Percentiles rank a stretch among this genome's conserved stretches.
phyloP scores from a whole-genome alignment of 108 stramenopile species.

The Nitzschia palea region DNA sequence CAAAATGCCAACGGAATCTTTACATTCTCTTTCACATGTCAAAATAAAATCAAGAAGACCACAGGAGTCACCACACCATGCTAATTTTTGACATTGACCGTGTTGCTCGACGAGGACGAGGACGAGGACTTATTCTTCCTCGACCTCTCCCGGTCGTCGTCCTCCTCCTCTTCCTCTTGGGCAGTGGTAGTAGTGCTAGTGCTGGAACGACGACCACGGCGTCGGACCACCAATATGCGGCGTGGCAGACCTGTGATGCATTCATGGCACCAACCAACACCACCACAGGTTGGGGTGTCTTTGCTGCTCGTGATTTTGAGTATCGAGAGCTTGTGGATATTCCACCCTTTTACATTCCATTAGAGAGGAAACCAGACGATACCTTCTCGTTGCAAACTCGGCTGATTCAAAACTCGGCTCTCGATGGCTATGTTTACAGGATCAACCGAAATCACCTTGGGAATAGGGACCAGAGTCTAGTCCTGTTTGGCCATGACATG shows the following conservation, averaged over 20 bases:
- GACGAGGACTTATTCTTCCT: no score
- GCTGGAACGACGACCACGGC: no score
- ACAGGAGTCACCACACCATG: no score
- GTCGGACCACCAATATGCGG: no score
- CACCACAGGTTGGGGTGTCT: slow-evolving; percentile 36
- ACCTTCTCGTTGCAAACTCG: slow-evolving; percentile 9
- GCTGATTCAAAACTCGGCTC: slow-evolving; percentile 4
- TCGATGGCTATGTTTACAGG: slow-evolving; percentile 43
- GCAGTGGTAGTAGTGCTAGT: no score
- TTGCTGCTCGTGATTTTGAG: slow-evolving; percentile 29
- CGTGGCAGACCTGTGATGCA: slow-evolving; percentile 29
- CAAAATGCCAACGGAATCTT: no score
- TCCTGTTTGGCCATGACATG: slow-evolving; percentile 34
- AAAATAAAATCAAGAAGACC: no score
- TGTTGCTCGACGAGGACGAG: no score
- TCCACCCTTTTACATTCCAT: slow-evolving; percentile 22
- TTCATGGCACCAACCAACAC: slow-evolving; percentile 35
- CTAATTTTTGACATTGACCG: no score
- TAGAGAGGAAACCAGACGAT: not conserved
- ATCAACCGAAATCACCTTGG: not conserved
- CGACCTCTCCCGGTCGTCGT: no score
- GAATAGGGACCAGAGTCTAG: not conserved
- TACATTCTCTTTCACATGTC: no score
- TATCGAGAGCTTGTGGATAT: slow-evolving; percentile 31
- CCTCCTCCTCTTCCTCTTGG: no score